Conservation (phyloP, 352 stramenopile species). For the Phytophthora litchii region DNA sequence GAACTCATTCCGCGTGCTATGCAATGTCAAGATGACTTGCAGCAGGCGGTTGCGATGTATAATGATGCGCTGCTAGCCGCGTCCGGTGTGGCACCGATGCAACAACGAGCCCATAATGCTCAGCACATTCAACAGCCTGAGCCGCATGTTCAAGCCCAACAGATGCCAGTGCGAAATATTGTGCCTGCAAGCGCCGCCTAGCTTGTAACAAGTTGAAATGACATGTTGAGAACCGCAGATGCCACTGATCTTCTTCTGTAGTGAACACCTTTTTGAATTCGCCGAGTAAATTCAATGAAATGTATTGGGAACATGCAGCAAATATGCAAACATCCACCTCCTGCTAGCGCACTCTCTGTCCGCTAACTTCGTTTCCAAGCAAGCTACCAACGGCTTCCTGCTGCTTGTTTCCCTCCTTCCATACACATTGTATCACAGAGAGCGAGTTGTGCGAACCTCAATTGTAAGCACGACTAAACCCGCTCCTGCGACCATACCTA, state of each 20-base stretch:
- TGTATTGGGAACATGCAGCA: conserved; percentile 39
- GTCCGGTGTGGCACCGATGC: conserved; percentile 21
- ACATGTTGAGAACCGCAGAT: not conserved
- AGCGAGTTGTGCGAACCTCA: conserved; percentile 6
- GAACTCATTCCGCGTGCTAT: conserved; percentile 49
- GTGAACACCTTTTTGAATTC: conserved; percentile 23
- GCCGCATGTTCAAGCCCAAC: conserved; percentile 32
- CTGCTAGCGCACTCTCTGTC: conserved; percentile 4
- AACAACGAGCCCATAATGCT: conserved; percentile 22
- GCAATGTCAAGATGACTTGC: conserved; percentile 50
- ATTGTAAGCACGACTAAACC: conserved; percentile 8
- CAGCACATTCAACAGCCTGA: conserved; percentile 26
- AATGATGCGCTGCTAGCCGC: conserved; percentile 48
- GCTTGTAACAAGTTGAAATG: conserved; percentile 6
- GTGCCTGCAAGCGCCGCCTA: conserved; percentile 43
- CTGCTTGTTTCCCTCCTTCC: conserved; percentile 20
- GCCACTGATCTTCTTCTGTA: conserved; percentile 13
- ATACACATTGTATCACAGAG: conserved; percentile 6
- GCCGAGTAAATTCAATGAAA: conserved; percentile 10
- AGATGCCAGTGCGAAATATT: conserved; percentile 29
- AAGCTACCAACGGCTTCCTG: conserved; percentile 39
- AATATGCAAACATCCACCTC: conserved; percentile 30
- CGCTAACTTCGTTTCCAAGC: conserved; percentile 27
- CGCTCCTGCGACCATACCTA: conserved; percentile 10
- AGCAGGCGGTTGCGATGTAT: conserved; percentile 40